Conservation (phyloP, 2,329 filamentous ascomycete species). For the Neofusicoccum ribis region DNA sequence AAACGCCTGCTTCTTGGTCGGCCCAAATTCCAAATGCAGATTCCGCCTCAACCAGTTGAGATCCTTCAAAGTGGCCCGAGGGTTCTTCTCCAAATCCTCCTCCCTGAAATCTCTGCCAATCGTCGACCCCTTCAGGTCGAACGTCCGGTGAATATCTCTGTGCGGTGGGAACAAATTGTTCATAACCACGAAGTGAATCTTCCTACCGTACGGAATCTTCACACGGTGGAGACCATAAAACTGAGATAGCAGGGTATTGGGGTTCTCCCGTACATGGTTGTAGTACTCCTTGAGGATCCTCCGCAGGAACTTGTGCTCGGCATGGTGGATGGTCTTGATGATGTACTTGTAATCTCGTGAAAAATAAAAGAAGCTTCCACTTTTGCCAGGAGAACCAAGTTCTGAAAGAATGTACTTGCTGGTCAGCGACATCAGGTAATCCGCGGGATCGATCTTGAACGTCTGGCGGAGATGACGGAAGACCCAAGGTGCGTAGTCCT, state of each 20-base stretch:
- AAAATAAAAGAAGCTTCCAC: conserved; percentile 99
- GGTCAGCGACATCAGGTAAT: conserved; percentile 96
- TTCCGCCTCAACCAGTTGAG: conserved; percentile 92
- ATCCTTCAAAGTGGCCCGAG: conserved; percentile 90
- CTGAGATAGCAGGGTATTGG: conserved; percentile 94
- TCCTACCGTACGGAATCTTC: conserved; percentile 96
- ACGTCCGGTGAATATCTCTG: conserved; percentile 94
- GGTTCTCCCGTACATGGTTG: conserved; percentile 86
- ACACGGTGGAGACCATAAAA: conserved; percentile 97
- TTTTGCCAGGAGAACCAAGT: conserved; percentile 94
- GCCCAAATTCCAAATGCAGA: conserved; percentile 82
- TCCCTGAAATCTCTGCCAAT: conserved; percentile 89
- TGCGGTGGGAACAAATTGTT: conserved; percentile 98
- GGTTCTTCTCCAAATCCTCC: conserved; percentile 83
- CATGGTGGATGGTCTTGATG: conserved; percentile 98
- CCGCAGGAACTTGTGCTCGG: conserved; percentile 83
- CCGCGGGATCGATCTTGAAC: conserved; percentile 91
- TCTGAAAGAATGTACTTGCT: conserved; percentile 99
- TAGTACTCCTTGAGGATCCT: conserved; percentile 91
- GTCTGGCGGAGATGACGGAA: conserved; percentile 86
- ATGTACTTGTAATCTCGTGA: conserved; percentile 99
- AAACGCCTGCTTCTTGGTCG: conserved; percentile 84
- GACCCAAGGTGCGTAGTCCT: conserved; percentile 99
- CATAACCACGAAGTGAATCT: conserved; percentile 99
- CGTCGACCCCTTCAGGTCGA: conserved; percentile 95